Evolutionary conservation across 495 filamentous ascomycete species (phyloP).

Genomic region (Tuber calosporum): DNA sequence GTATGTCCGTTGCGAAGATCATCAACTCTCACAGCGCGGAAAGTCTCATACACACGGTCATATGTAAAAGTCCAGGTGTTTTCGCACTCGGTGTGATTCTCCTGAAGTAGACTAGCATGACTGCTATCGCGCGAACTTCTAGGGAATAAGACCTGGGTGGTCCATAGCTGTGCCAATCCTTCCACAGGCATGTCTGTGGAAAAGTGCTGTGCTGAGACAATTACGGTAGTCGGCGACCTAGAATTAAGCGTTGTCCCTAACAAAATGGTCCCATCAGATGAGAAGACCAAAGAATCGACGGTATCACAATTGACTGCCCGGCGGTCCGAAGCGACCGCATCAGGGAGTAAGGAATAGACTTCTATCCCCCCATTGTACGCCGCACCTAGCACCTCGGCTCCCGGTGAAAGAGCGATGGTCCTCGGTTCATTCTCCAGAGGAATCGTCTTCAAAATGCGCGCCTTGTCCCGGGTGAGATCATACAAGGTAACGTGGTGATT

Average conservation of each 20-base stretch:
- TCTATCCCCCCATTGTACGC: slow-evolving; percentile 82
- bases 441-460: slow-evolving; percentile 60
- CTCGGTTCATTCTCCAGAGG: slow-evolving; percentile 68
- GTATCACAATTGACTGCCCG: slow-evolving; percentile 74
- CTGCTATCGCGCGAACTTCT: slow-evolving; percentile 67
- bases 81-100: slow-evolving; percentile 59
- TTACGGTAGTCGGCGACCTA: slow-evolving; percentile 61
- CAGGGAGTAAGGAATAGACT: slow-evolving; percentile 64
- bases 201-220: slow-evolving; percentile 75
- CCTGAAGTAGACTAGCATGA: slow-evolving; percentile 64
- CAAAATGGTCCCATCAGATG: slow-evolving; percentile 75
- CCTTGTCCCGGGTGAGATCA: slow-evolving; percentile 55
- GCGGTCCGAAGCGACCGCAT: slow-evolving; percentile 58
- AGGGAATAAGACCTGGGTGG: slow-evolving; percentile 79
- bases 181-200: slow-evolving; percentile 55
- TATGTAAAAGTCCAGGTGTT: slow-evolving; percentile 73
- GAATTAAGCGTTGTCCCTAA: slow-evolving; percentile 66
- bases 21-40: slow-evolving; percentile 67
- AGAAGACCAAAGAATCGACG: slow-evolving; percentile 73
- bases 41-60: slow-evolving; percentile 66
- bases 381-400: slow-evolving; percentile 73
- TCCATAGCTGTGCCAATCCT: slow-evolving; percentile 72
- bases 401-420: slow-evolving; percentile 71
- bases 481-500: slow-evolving; percentile 80
- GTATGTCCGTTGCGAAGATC: slow-evolving; percentile 68